Conservation (phyloP, 352 stramenopile species). For the Sclerospora graminicola region DNA sequence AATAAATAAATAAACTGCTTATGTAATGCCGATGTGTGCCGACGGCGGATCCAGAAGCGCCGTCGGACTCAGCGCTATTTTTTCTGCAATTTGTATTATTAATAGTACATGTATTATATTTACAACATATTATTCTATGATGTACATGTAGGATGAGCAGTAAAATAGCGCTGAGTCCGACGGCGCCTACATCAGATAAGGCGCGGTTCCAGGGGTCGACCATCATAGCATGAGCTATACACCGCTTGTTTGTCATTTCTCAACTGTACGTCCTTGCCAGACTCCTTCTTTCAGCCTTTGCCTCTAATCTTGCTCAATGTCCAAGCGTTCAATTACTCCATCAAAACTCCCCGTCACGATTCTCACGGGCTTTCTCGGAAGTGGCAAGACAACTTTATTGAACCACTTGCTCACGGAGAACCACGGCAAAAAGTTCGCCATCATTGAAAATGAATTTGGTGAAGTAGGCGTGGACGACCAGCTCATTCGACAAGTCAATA, state of each 20-base stretch:
- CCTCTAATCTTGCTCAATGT: slow-evolving; percentile 14
- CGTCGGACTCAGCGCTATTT: too few species aligned
- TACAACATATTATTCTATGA: too few species aligned
- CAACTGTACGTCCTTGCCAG: background rate
- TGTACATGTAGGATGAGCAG: too few species aligned
- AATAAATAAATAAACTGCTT: too few species aligned
- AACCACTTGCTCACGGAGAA: slow-evolving; percentile 88
- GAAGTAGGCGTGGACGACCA: slow-evolving; percentile 89
- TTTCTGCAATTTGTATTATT: too few species aligned
- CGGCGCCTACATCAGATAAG: background rate
- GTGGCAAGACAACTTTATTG: slow-evolving; percentile 93
- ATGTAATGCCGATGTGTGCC: too few species aligned
- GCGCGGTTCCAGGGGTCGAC: background rate
- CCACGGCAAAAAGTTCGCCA: slow-evolving; percentile 88
- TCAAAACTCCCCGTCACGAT: slow-evolving; percentile 77
- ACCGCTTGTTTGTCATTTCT: slow-evolving; percentile 15
- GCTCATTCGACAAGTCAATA: slow-evolving; percentile 39
- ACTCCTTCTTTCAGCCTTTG: background rate
- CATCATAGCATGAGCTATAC: too few species aligned
- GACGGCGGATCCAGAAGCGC: too few species aligned
- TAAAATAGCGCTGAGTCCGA: too few species aligned
- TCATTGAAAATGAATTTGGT: slow-evolving; percentile 97
- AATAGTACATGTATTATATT: too few species aligned
- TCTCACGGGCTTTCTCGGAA: slow-evolving; percentile 89
- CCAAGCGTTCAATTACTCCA: slow-evolving; percentile 18